These are phyloP conservation scores for Arthromyces matolae DNA, from an alignment of 768 basidiomycete species.

Conservation along the genomic window DNA sequence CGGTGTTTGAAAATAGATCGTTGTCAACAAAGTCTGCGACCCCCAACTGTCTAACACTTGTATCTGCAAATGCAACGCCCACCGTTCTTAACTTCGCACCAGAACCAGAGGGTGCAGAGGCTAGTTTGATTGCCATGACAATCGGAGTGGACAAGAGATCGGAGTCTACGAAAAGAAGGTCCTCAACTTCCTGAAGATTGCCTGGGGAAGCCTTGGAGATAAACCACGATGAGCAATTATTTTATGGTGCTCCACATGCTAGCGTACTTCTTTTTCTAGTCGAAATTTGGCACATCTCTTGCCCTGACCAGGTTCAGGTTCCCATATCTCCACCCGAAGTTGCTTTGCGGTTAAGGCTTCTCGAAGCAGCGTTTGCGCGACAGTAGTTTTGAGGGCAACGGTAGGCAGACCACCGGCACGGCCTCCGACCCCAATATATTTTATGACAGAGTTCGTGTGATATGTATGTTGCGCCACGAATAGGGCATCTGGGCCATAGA, in stretches of 20 bases:
- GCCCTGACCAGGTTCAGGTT: conserved; percentile 63
- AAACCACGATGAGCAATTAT: neutral
- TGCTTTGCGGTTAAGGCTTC: conserved; percentile 90
- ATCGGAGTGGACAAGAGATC: conserved; percentile 84
- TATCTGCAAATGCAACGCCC: conserved; percentile 91
- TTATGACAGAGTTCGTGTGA: conserved; percentile 88
- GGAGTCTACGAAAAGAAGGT: conserved; percentile 76
- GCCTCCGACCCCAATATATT: conserved; percentile 74
- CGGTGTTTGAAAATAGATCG: conserved; percentile 92
- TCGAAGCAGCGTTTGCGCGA: conserved; percentile 79
- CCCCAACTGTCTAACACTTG: conserved; percentile 79
- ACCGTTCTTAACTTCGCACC: conserved; percentile 68
- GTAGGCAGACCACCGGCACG: conserved; percentile 62
- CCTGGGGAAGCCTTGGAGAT: conserved; percentile 51
- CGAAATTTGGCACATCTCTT: conserved; percentile 76
- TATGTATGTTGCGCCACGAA: conserved; percentile 82
- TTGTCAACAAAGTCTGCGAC: conserved; percentile 92
- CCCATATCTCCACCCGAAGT: conserved; percentile 90
- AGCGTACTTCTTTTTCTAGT: conserved; percentile 72
- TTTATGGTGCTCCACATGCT: neutral
- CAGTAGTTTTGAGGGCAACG: conserved; percentile 69
- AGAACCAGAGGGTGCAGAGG: conserved; percentile 44
- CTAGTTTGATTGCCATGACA: conserved; percentile 83
- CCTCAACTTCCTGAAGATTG: conserved; percentile 70
- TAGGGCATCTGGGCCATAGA: conserved; percentile 85